Percentiles rank a stretch among this genome's conserved stretches.
phyloP scores from a whole-genome alignment of 805 yeast genomes.

The Starmerella sp. region DNA sequence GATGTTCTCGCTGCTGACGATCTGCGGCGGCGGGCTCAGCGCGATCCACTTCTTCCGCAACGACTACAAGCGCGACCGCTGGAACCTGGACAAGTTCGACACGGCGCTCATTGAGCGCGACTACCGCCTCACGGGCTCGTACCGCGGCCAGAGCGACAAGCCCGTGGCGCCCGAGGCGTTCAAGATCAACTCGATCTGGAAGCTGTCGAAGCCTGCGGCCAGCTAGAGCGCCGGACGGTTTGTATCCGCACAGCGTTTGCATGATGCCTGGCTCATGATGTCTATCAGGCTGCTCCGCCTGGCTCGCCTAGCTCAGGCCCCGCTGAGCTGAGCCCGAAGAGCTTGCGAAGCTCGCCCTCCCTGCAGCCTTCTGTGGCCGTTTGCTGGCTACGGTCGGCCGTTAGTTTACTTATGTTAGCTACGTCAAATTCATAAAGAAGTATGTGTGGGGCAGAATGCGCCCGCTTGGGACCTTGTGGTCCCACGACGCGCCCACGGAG shows the following conservation, averaged over 20 bases:
- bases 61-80: constrained; percentile 44
- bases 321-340: not conserved
- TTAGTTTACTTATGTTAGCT: not conserved
- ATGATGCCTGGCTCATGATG: too few relatives aligned
- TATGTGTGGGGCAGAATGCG: constrained; percentile 6
- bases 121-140: constrained; percentile 60
- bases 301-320: too few relatives aligned
- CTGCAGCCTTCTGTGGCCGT: too few relatives aligned
- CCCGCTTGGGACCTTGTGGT: constrained; percentile 8
- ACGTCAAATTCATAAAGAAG: constrained; percentile 15
- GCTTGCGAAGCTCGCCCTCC: too few relatives aligned
- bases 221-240: not conserved
- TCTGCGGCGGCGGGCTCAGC: constrained; percentile 44
- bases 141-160: constrained; percentile 54
- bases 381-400: too few relatives aligned
- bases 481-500: constrained; percentile 3
- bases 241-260: not conserved
- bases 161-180: constrained; percentile 67
- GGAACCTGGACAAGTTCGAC: constrained; percentile 45
- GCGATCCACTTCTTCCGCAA: constrained; percentile 36
- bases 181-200: constrained; percentile 53
- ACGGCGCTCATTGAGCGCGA: constrained; percentile 54
- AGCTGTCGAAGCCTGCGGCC: constrained; percentile 23
- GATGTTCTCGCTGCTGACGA: constrained; percentile 40
- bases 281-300: too few relatives aligned